Base-by-base conservation (phyloP, 345 rosid genomes). In the Heritiera littoralis region DNA sequence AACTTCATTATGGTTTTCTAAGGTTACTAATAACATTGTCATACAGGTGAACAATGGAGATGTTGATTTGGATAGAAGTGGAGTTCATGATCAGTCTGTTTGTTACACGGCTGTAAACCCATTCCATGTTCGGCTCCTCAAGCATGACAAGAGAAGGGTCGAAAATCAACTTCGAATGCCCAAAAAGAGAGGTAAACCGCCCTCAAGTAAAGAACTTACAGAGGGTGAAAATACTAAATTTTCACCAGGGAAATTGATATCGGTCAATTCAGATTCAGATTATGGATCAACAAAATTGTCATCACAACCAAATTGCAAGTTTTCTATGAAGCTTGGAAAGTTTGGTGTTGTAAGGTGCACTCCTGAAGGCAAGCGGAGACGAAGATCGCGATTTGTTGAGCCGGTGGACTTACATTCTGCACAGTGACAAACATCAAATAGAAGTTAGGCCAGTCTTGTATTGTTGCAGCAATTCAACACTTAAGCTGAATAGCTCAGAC, bases 31-130 rank as follows among this genome's bases (percentile, higher is more conserved):
- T 14, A 54, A 54, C 59, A 13, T 69, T 13, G 18, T 55, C 32
- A 80, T 65, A 58, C 91, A 96, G 99, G 98, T 94, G 80, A 96
- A 96, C 85, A 92, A 92, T 83, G 92, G 92, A 84, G 98, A 92
- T 55, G 89, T 96, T 77, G 88, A 85, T 80, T 85, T 96, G 76
- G 93, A 91, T 45, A 87, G 83, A 80, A 83, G 86, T 58, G 90
- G 84, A 49, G 77, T 41, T 58, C 74, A 20, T 15, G 75, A 81
- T 0, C 80, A 86, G 58, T 77, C 95, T 17, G 51, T 83, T 67
- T 96, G 99, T 83, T 90, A 87, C 74, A 86, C 99, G 5, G 92
- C 92, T 28, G 83, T 28, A 54, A 92, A 89, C 69, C 97, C 98
- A 43, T 96, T 96, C 81, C 85, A 84, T 74, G 79, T 96, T 28